Percentiles rank a stretch among this genome's conserved stretches.
phyloP scores from a whole-genome alignment of 257 asterid species.

The Avicennia marina region DNA sequence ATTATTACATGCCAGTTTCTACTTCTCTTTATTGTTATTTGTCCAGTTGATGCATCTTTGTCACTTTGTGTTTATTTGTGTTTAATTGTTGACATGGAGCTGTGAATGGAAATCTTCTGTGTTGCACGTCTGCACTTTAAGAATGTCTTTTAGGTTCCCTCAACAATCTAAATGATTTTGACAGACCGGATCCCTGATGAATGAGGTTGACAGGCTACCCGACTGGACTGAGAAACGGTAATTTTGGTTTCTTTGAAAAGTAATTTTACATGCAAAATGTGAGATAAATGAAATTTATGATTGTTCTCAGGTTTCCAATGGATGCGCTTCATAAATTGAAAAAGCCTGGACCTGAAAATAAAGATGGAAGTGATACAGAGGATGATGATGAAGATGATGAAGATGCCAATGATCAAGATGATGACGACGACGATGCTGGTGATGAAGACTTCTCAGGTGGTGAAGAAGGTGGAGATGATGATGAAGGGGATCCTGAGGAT shows the following conservation, averaged over 20 bases:
- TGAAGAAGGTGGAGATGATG: conserved; percentile 69
- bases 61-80: background rate
- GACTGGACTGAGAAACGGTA: conserved; percentile 46
- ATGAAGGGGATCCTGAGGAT: conserved; percentile 56
- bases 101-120: background rate
- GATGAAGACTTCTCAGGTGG: conserved; percentile 88
- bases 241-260: background rate
- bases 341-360: conserved; percentile 45
- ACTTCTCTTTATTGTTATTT: background rate
- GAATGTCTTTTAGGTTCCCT: conserved; percentile 3
- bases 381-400: conserved; percentile 72
- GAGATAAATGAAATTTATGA: background rate
- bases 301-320: conserved; percentile 50
- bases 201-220: conserved; percentile 25
- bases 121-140: background rate
- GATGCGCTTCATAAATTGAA: conserved; percentile 38
- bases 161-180: conserved; percentile 1
- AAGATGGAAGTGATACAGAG: conserved; percentile 68
- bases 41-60: background rate
- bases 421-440: conserved; percentile 64
- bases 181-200: conserved; percentile 55
- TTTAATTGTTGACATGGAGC: background rate
- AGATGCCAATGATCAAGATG: conserved; percentile 40
- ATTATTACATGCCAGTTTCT: background rate
- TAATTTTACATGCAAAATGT: background rate